Evolutionary conservation across 257 asterid genomes (phyloP), one percentile per base, ranked within the genome.

Genomic region (Jacaranda mimosifolia): DNA sequence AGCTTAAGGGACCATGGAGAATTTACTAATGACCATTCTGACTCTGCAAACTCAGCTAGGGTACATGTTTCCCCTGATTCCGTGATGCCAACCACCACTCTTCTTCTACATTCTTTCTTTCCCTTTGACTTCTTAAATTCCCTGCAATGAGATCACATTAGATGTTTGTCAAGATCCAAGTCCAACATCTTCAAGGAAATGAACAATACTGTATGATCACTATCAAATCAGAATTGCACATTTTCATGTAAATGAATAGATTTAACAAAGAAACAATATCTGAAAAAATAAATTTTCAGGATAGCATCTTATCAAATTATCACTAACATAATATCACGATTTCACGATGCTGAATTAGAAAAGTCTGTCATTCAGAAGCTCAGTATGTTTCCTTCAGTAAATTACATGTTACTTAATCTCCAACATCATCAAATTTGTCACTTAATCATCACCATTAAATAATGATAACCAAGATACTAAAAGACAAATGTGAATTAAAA

Each of bases 1-100:
- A 89, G 78, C 83, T 79, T 81, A 76, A 93, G 55, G 79, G 94
- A 90, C 96, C 99, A 96, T 32, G 80, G 87, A 39, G 97, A 86
- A 81, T 89, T 87, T 55, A 85, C 84, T 60, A 96, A 52, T 38
- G 86, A 83, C 99, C 99, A 96, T 70, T 82, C 79, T 49, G 85
- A 82, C 63, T 87, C 94, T 9, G 77, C 77, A 74, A 83, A 88
- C 85, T 90, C 91, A 9, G 97, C 97, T 70, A 91, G 82, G 7
- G 81, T 80, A 77, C 62, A 81, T n/a, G 89, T 86, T 74, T 83
- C 89, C 14, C 94, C 91, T 38, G 94, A 81, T 72, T 85, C 85
- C 53, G 57, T 68, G 49, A 88, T 74, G 77, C 97, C 89, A 70
- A 91, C 82, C 26, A 93, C 91, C 82, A 73, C 91, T 77, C 83